Evolutionary conservation across 2,329 filamentous ascomycete species (phyloP).

Genomic region (Sporothrix brunneoviolacea): DNA sequence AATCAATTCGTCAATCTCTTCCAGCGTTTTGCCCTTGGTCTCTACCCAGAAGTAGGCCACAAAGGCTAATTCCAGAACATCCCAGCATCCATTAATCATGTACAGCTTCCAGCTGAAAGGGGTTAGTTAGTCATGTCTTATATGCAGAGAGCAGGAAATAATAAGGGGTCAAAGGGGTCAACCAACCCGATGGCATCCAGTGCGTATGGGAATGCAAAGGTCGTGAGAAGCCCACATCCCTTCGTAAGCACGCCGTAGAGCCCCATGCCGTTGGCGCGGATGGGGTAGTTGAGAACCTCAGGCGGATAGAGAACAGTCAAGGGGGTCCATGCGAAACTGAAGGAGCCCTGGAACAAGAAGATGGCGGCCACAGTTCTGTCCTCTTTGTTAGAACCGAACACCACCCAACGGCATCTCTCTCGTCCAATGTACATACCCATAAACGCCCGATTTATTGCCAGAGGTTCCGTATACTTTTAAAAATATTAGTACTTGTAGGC

Average conservation of each 20-base stretch:
- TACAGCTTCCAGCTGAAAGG: conserved; percentile 47
- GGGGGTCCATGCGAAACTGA: conserved; percentile 43
- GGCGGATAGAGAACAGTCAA: conserved; percentile 39
- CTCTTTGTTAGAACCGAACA: too few relatives aligned
- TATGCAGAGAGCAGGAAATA: too few relatives aligned
- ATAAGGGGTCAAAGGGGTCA: too few relatives aligned
- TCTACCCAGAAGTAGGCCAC: conserved; percentile 45
- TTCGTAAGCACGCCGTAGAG: conserved; percentile 37
- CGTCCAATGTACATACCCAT: too few relatives aligned
- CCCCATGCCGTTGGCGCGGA: conserved; percentile 36
- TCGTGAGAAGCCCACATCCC: conserved; percentile 36
- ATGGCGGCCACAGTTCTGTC: conserved; percentile 42
- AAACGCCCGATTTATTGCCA: conserved; percentile 10
- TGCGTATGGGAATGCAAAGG: conserved; percentile 37
- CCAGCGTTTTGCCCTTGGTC: conserved; percentile 28
- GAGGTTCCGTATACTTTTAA: conserved; percentile 1
- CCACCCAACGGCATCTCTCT: too few relatives aligned
- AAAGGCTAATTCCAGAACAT: conserved; percentile 31
- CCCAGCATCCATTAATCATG: conserved; percentile 39
- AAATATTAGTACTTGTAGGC: too few relatives aligned
- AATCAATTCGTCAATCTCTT: conserved; percentile 12
- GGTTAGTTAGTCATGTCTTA: too few relatives aligned
- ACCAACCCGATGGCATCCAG: conserved; percentile 41
- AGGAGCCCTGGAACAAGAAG: conserved; percentile 48
- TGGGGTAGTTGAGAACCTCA: conserved; percentile 34